phyloP scores from a whole-genome alignment of 495 filamentous ascomycete species.

The Penicillium waksmanii region DNA sequence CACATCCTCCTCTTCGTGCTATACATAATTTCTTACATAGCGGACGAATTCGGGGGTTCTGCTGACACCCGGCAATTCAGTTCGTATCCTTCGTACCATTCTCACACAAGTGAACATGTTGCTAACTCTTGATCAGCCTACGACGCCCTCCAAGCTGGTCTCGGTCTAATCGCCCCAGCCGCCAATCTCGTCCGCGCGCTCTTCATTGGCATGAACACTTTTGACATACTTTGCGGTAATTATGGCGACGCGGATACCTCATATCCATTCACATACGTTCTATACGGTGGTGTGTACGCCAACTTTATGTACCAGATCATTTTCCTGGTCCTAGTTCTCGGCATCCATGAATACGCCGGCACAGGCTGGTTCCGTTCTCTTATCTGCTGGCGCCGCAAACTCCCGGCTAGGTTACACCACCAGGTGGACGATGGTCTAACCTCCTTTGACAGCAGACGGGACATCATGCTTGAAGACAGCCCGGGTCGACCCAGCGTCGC shows the following conservation, averaged over 20 bases:
- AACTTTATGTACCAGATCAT: conserved; percentile 9
- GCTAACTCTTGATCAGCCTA: not conserved
- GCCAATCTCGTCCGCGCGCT: conserved; percentile 9
- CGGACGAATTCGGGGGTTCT: not conserved
- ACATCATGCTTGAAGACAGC: not conserved
- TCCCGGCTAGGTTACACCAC: not conserved
- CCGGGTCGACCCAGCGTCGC: not conserved
- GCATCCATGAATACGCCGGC: not conserved
- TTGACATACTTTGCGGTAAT: conserved; percentile 13
- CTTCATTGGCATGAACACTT: conserved; percentile 14
- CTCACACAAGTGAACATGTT: not conserved
- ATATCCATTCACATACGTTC: conserved; percentile 1
- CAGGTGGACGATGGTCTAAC: conserved; percentile 1
- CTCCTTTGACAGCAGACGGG: conserved; percentile 2
- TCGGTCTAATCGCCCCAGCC: conserved; percentile 10
- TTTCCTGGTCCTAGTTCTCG: not conserved
- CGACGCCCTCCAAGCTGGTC: conserved; percentile 5
- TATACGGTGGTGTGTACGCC: conserved; percentile 6
- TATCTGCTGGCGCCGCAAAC: not conserved
- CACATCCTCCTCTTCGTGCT: conserved; percentile 1
- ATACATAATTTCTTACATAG: conserved; percentile 2
- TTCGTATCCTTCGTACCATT: not conserved
- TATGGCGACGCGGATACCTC: conserved; percentile 4
- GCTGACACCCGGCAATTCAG: not conserved
- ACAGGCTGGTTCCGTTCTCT: conserved; percentile 1